Evolutionary conservation across 2,329 filamentous ascomycete genomes (phyloP), one percentile per base, ranked within the genome.

Genomic region (Podosphaera xanthii): DNA sequence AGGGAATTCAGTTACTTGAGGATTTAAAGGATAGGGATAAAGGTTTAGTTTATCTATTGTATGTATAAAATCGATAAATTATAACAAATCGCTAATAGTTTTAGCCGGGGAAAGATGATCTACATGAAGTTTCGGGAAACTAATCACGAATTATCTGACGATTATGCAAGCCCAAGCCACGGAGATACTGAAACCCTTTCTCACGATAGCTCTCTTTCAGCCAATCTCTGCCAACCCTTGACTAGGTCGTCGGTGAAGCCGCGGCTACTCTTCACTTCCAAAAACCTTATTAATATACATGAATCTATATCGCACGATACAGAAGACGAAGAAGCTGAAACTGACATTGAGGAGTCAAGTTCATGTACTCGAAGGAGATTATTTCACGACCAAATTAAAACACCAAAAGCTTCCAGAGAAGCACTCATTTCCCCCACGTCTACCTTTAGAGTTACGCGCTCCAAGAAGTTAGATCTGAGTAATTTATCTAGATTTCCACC

Each of bases 21-120:
- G 72, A 78, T 2, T 73, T 88, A 61, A 79, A 86, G 5, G 78
- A 84, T 53, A 81, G 84, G 36, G 77, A 82, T 3, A 84, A 91
- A 69, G 87, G 87, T 61, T 77, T 88, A 67, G 74, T 89, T 62
- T 87, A 82, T 65, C 77, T 82, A 10, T 91, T 91, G 85, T 89
- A 76, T 77, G 85, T 82, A 22, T n/a, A 31, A 35, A 3, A 10
- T n/a, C 1, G 4, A 44, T 10, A 14, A 48, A 36, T 36, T 50
- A 2, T 49, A n/a, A 44, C 12, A 30, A 2, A 4, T 12, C 30
- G 36, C 53, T 57, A 69, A 70, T 62, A 56, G 59, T 62, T 64
- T 57, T 59, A 89, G 85, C 75, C 87, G 87, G 65, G 87, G 87
- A 69, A 87, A 85, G 74, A 87, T 81, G 68, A 75, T 87, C 60